Evolutionary conservation across 768 basidiomycete species (phyloP).

Genomic region (Atractiella rhizophila): DNA sequence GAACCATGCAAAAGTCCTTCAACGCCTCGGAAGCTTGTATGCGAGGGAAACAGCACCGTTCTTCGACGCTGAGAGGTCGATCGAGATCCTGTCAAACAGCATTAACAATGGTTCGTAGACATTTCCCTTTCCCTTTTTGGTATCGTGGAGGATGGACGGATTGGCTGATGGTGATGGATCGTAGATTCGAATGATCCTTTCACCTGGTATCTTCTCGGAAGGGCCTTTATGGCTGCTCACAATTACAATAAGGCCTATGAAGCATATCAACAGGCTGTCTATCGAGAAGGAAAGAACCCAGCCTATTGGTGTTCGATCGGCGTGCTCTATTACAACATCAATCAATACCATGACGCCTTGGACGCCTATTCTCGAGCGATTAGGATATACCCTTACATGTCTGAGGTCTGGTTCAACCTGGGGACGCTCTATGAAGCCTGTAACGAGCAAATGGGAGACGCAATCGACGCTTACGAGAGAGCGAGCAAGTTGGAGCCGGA

Average conservation of each 20-base stretch:
- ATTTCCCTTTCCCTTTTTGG: not conserved
- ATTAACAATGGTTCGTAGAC: slow-evolving; percentile 60
- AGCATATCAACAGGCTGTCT: slow-evolving; percentile 95
- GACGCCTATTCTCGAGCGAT: slow-evolving; percentile 98
- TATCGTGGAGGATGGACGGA: not conserved
- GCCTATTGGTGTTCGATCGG: slow-evolving; percentile 99
- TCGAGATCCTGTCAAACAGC: slow-evolving; percentile 75
- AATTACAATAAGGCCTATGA: slow-evolving; percentile 99
- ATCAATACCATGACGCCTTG: slow-evolving; percentile 93
- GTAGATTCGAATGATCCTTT: slow-evolving; percentile 83
- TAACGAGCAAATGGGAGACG: slow-evolving; percentile 96
- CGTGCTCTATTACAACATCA: slow-evolving; percentile 97
- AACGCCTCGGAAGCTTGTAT: slow-evolving; percentile 93
- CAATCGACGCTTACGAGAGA: slow-evolving; percentile 90
- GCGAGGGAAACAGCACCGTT: slow-evolving; percentile 86
- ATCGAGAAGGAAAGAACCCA: slow-evolving; percentile 92
- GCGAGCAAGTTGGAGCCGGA: slow-evolving; percentile 84
- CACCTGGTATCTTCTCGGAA: slow-evolving; percentile 94
- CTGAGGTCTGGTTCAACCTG: slow-evolving; percentile 85
- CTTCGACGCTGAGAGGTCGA: slow-evolving; percentile 84
- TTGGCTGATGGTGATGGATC: not conserved
- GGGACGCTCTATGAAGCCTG: slow-evolving; percentile 92
- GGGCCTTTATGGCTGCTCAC: slow-evolving; percentile 93
- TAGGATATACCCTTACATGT: slow-evolving; percentile 93
- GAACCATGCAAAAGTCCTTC: slow-evolving; percentile 81